Conservation (phyloP, 805 yeast genomes). For the Wickerhamiella kurtzmanii region DNA sequence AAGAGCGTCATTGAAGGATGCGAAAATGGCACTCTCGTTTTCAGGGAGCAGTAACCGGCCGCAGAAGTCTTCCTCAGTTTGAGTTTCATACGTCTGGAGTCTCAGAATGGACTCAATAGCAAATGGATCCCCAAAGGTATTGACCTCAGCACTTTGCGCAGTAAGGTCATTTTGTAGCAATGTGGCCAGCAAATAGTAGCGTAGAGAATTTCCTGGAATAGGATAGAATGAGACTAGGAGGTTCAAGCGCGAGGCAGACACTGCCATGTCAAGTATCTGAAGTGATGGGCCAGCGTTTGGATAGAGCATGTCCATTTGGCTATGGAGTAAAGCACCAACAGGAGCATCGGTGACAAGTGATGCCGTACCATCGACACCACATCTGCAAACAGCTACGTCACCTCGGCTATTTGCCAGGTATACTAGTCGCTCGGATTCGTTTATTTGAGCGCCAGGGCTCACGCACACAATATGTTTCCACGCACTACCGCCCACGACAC, state of each 20-base stretch:
- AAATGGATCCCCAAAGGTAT: conserved; percentile 19
- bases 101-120: conserved; percentile 52
- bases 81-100: conserved; percentile 34
- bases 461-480: conserved; percentile 41
- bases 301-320: conserved; percentile 34
- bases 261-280: conserved; percentile 49
- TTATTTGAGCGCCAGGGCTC: conserved; percentile 37
- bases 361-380: conserved; percentile 34
- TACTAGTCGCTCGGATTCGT: conserved; percentile 36
- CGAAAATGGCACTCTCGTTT: conserved; percentile 12
- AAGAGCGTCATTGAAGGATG: conserved; percentile 45
- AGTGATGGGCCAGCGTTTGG: conserved; percentile 41
- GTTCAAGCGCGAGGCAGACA: conserved; percentile 33
- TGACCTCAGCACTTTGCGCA: background rate
- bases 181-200: conserved; percentile 40
- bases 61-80: conserved; percentile 18
- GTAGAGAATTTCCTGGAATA: conserved; percentile 30
- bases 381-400: conserved; percentile 36
- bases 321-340: conserved; percentile 27
- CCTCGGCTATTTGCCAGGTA: conserved; percentile 34
- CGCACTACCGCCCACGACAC: background rate
- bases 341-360: conserved; percentile 28
- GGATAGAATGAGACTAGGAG: conserved; percentile 36
- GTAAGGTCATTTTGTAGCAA: conserved; percentile 23
- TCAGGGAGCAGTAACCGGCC: conserved; percentile 35